These are phyloP conservation scores for Neospermospora avenae DNA, from an alignment of 2,329 filamentous ascomycete genomes.

Conservation along the genomic window DNA sequence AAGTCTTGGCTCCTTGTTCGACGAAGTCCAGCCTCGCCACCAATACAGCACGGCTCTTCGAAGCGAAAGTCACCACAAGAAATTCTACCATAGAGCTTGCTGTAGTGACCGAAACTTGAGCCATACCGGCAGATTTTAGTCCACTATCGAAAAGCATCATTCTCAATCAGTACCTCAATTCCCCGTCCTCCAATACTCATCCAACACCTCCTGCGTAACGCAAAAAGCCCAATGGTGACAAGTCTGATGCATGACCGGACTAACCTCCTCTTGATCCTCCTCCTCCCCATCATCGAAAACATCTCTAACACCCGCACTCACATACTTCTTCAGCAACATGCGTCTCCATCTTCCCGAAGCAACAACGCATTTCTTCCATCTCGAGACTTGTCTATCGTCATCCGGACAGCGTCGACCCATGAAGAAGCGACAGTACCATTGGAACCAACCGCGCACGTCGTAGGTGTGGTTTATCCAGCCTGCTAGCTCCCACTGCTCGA, in stretches of 20 bases:
- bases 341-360: slow-evolving; percentile 49
- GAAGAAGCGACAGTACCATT: slow-evolving; percentile 13
- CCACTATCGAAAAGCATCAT: no score
- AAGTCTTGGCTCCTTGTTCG: no score
- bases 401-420: slow-evolving; percentile 14
- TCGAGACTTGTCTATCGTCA: slow-evolving; percentile 32
- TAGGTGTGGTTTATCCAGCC: slow-evolving; percentile 53
- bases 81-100: no score
- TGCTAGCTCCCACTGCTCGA: slow-evolving; percentile 52
- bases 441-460: slow-evolving; percentile 46
- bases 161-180: background rate
- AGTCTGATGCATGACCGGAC: slow-evolving; percentile 54
- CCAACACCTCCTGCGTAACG: slow-evolving; percentile 47
- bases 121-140: no score
- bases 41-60: no score
- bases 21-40: no score
- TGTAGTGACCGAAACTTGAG: no score
- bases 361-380: slow-evolving; percentile 53
- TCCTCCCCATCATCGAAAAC: slow-evolving; percentile 46
- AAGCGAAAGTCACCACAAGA: no score
- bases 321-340: slow-evolving; percentile 50
- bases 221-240: slow-evolving; percentile 55
- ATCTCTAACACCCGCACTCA: slow-evolving; percentile 43
- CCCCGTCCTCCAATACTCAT: slow-evolving; percentile 42
- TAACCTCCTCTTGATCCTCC: slow-evolving; percentile 40